Percentiles rank a stretch among this genome's conserved stretches.
Conservation (phyloP, 352 stramenopile species). For the Phytophthora niederhauseri region DNA sequence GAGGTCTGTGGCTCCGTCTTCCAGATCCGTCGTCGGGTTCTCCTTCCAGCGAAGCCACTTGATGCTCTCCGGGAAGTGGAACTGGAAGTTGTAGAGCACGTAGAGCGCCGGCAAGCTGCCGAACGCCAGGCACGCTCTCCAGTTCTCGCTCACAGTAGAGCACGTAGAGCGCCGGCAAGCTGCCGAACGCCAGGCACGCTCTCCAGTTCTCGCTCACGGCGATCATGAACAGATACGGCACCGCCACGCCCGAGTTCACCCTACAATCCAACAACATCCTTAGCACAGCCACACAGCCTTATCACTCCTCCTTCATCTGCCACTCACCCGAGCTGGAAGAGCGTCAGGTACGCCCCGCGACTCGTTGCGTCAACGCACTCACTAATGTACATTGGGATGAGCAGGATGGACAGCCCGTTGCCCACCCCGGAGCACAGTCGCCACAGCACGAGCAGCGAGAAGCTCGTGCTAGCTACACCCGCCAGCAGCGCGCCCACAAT, state of each 20-base stretch:
- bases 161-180: slow-evolving; percentile 74
- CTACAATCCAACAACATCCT: slow-evolving; percentile 28
- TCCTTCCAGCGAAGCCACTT: slow-evolving; percentile 80
- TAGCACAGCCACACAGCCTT: not conserved
- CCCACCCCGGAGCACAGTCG: slow-evolving; percentile 75
- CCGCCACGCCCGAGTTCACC: slow-evolving; percentile 73
- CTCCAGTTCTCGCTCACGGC: slow-evolving; percentile 78
- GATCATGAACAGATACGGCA: slow-evolving; percentile 88
- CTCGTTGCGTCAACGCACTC: slow-evolving; percentile 73
- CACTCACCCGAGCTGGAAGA: slow-evolving; percentile 81
- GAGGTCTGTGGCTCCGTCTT: slow-evolving; percentile 47
- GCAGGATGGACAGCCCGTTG: slow-evolving; percentile 84
- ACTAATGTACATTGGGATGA: slow-evolving; percentile 91
- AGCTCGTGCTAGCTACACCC: slow-evolving; percentile 60
- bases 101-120: slow-evolving; percentile 75
- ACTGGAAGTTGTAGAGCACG: slow-evolving; percentile 78
- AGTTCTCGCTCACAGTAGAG: slow-evolving; percentile 81
- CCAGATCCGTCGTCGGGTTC: slow-evolving; percentile 47
- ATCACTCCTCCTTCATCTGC: too few species aligned
- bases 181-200: slow-evolving; percentile 73
- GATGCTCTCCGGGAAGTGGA: slow-evolving; percentile 79
- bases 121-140: slow-evolving; percentile 74
- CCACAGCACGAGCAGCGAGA: slow-evolving; percentile 70
- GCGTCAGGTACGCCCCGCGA: slow-evolving; percentile 71
- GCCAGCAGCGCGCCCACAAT: slow-evolving; percentile 67